phyloP scores from a whole-genome alignment of 2,329 filamentous ascomycete species.

The Diplodia seriata region DNA sequence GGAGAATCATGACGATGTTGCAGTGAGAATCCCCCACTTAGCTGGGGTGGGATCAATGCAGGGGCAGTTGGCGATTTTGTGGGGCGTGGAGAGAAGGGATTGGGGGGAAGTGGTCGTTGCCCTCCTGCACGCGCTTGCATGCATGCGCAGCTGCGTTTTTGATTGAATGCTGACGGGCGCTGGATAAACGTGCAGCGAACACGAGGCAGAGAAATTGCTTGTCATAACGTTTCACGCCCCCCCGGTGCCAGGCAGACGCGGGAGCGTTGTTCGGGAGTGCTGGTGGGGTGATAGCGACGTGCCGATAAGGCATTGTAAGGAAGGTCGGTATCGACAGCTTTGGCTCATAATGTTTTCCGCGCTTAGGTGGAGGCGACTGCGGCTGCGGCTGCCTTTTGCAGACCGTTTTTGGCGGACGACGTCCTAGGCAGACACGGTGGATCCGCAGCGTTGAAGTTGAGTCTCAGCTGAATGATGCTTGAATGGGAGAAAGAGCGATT shows the following conservation, averaged over 20 bases:
- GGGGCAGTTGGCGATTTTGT: background rate
- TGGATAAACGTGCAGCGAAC: constrained; percentile 24
- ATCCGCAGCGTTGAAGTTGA: background rate
- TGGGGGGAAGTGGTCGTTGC: background rate
- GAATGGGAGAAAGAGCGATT: background rate
- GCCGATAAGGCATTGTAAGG: background rate
- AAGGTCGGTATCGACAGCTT: background rate
- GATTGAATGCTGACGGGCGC: constrained; percentile 29
- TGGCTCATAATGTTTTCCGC: background rate
- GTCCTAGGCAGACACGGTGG: background rate
- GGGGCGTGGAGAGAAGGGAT: background rate
- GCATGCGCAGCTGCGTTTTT: constrained; percentile 4
- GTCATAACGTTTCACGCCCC: background rate
- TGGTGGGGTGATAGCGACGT: constrained; percentile 3
- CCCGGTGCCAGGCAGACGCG: background rate
- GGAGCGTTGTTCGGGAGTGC: background rate
- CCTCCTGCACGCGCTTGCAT: constrained; percentile 4
- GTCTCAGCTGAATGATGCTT: background rate
- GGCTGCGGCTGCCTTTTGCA: background rate
- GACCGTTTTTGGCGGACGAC: background rate
- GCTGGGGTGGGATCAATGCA: background rate
- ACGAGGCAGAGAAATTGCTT: constrained; percentile 23
- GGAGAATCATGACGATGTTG: background rate
- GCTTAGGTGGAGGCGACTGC: background rate
- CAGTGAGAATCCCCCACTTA: background rate